phyloP scores from a whole-genome alignment of 1,139 yeast genomes.

The Hyphopichia wangnamkhiaoensis region DNA sequence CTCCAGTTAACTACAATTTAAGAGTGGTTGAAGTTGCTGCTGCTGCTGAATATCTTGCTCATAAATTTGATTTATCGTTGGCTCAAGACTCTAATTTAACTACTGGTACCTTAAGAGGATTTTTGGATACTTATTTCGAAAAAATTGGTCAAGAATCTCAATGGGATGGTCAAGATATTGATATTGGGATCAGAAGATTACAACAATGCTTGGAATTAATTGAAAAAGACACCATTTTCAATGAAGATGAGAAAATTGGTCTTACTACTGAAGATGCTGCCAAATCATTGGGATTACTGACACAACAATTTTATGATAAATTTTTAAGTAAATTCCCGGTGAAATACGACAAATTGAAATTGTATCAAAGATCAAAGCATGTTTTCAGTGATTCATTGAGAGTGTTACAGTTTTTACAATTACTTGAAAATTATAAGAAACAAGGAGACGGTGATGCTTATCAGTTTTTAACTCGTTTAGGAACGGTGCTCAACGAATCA shows the following conservation, averaged over 20 bases:
- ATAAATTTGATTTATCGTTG: constrained; percentile 43
- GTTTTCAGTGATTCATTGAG: constrained; percentile 65
- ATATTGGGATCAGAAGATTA: constrained; percentile 45
- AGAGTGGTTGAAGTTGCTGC: constrained; percentile 70
- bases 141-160: constrained; percentile 28
- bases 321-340: constrained; percentile 61
- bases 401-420: constrained; percentile 52
- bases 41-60: constrained; percentile 61
- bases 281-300: constrained; percentile 39
- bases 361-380: constrained; percentile 62
- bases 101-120: constrained; percentile 68
- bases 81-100: constrained; percentile 56
- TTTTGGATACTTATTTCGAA: constrained; percentile 53
- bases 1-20: constrained; percentile 67
- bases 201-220: constrained; percentile 41
- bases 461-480: constrained; percentile 43
- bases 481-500: constrained; percentile 59
- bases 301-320: constrained; percentile 41
- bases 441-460: constrained; percentile 16
- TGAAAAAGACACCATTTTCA: constrained; percentile 33
- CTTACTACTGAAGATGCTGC: constrained; percentile 55
- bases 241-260: constrained; percentile 40
- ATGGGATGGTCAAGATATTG: constrained; percentile 52
- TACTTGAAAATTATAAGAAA: constrained; percentile 25
- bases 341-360: constrained; percentile 52